Evolutionary conservation across 1,139 yeast species (phyloP).

Genomic region (Kluyveromyces sp.): DNA sequence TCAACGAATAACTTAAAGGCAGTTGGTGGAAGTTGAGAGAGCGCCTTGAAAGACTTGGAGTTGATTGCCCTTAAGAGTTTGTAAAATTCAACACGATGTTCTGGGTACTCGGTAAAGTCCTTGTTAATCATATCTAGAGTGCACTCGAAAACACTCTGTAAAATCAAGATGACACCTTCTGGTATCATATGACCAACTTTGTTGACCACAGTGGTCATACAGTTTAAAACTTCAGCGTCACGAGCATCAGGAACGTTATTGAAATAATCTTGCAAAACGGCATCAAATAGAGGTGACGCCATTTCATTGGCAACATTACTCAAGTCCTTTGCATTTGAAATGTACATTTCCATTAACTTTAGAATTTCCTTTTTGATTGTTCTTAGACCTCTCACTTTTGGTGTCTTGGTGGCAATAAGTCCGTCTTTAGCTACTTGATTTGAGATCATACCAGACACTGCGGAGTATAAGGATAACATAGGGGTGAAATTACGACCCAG

Average conservation of each 20-base stretch:
- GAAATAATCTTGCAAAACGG: constrained; percentile 86
- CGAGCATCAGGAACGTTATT: constrained; percentile 92
- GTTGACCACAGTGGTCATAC: constrained; percentile 84
- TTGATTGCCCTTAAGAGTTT: constrained; percentile 82
- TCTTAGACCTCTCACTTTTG: constrained; percentile 89
- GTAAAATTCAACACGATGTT: constrained; percentile 94
- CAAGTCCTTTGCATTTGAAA: constrained; percentile 70
- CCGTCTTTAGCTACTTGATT: constrained; percentile 75
- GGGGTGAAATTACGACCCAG: constrained; percentile 80
- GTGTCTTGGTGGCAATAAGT: constrained; percentile 85
- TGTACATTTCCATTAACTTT: constrained; percentile 81
- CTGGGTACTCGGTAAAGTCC: constrained; percentile 95
- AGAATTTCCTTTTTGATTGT: constrained; percentile 93
- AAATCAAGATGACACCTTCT: constrained; percentile 78
- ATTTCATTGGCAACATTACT: constrained; percentile 81
- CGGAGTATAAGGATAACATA: constrained; percentile 82
- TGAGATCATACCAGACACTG: constrained; percentile 86
- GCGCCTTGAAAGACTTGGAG: constrained; percentile 75
- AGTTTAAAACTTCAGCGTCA: constrained; percentile 93
- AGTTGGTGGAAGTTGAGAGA: constrained; percentile 81
- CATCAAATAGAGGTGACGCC: constrained; percentile 74
- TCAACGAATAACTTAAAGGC: constrained; percentile 88
- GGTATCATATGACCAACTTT: constrained; percentile 87
- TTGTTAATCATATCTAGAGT: constrained; percentile 92
- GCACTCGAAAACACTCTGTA: constrained; percentile 89